These are phyloP conservation scores for Nyctanthes arbortristis DNA, from an alignment of 257 asterid species.

Conservation along the genomic window DNA sequence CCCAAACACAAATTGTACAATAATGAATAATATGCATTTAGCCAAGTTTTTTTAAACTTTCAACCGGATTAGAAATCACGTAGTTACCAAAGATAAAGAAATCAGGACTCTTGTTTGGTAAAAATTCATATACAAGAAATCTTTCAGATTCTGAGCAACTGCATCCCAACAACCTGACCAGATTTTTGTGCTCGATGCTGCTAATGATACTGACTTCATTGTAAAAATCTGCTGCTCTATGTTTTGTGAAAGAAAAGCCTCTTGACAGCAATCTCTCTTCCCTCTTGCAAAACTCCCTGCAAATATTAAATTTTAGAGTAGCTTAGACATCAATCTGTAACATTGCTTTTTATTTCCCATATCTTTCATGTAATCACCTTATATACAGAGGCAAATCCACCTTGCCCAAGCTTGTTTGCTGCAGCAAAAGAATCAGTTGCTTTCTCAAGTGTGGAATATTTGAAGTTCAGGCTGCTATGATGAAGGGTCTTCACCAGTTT, in stretches of 20 bases:
- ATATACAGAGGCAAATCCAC: constrained; percentile 94
- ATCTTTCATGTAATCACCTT: constrained; percentile 40
- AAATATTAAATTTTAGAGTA: neutral
- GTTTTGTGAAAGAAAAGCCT: constrained; percentile 87
- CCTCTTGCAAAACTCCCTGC: constrained; percentile 85
- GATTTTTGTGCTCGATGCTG: constrained; percentile 86
- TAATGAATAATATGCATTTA: too few relatives aligned
- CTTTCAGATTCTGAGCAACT: constrained; percentile 92
- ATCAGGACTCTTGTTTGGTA: constrained; percentile 80
- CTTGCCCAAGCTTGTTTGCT: constrained; percentile 90
- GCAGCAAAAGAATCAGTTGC: constrained; percentile 78
- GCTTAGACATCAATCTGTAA: neutral
- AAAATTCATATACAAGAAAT: constrained; percentile 76
- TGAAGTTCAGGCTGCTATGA: constrained; percentile 89
- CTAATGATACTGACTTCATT: constrained; percentile 91
- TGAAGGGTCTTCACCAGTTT: constrained; percentile 70
- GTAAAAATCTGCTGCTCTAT: constrained; percentile 89
- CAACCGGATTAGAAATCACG: constrained; percentile 10
- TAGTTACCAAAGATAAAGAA: constrained; percentile 69
- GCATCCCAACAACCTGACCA: constrained; percentile 86
- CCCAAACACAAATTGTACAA: neutral
- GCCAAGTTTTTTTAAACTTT: too few relatives aligned
- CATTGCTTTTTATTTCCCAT: neutral
- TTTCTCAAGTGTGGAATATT: constrained; percentile 83
- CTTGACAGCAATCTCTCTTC: constrained; percentile 93